Conservation (phyloP, 192 early-diverging fungal species). For the Rhizophagus sp. region DNA sequence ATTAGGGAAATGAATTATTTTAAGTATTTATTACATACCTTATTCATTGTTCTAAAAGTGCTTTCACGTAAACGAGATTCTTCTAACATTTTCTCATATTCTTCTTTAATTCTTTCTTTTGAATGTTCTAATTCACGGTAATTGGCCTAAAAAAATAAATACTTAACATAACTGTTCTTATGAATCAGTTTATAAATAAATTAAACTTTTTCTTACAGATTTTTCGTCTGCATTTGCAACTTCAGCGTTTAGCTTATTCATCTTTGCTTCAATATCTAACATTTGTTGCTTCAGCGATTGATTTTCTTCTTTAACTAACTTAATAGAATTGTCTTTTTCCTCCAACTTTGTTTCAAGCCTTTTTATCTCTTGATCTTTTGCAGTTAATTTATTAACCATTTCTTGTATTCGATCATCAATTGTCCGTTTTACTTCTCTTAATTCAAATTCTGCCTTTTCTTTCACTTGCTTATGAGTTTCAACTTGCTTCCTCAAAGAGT, state of each 20-base stretch:
- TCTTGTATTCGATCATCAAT: constrained; percentile 11
- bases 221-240: constrained; percentile 31
- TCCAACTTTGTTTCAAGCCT: neutral
- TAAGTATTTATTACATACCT: constrained; percentile 44
- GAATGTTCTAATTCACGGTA: constrained; percentile 47
- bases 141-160: constrained; percentile 39
- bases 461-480: constrained; percentile 34
- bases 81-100: constrained; percentile 61
- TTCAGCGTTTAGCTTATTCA: constrained; percentile 34
- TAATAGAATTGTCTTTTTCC: constrained; percentile 4
- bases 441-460: constrained; percentile 38
- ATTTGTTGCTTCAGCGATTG: constrained; percentile 29
- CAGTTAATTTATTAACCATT: constrained; percentile 1
- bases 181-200: neutral
- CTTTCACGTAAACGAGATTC: constrained; percentile 67
- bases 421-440: constrained; percentile 32
- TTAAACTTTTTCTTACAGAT: constrained; percentile 32
- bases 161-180: neutral
- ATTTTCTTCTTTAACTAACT: constrained; percentile 33
- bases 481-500: constrained; percentile 28
- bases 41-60: constrained; percentile 71
- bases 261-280: constrained; percentile 32
- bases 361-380: constrained; percentile 19
- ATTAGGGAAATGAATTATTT: neutral
- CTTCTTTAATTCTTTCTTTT: constrained; percentile 41